Evolutionary conservation across 306 rosid species (phyloP).

Genomic region (Ziziphus jujuba): DNA sequence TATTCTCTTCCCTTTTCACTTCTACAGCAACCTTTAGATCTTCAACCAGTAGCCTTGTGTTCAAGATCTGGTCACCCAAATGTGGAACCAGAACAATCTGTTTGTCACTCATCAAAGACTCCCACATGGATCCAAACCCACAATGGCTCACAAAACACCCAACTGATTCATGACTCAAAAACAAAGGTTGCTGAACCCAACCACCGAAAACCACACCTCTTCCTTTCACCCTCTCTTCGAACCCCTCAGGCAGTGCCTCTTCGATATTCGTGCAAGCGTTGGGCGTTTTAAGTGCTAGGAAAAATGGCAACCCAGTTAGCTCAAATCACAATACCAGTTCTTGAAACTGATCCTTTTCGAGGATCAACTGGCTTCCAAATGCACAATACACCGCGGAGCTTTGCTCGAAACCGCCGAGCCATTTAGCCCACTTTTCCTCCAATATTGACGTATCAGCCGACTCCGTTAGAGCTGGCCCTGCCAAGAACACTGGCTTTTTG

Average conservation of each 20-base stretch:
- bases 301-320: conserved; percentile 43
- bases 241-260: conserved; percentile 54
- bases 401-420: conserved; percentile 36
- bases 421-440: conserved; percentile 32
- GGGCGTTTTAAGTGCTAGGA: conserved; percentile 49
- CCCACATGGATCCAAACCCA: conserved; percentile 84
- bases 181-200: conserved; percentile 64
- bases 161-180: conserved; percentile 38
- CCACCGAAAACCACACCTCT: conserved; percentile 49
- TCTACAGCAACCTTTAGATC: conserved; percentile 55
- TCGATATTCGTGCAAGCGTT: conserved; percentile 38
- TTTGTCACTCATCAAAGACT: conserved; percentile 47
- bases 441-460: not conserved
- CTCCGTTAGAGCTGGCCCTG: conserved; percentile 43
- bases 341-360: conserved; percentile 48
- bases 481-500: conserved; percentile 31
- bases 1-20: conserved; percentile 37
- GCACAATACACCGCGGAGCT: conserved; percentile 49
- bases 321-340: conserved; percentile 58
- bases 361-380: conserved; percentile 50
- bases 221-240: conserved; percentile 47
- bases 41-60: conserved; percentile 43
- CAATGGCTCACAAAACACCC: too few species aligned
- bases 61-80: conserved; percentile 56
- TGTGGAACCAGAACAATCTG: conserved; percentile 53